phyloP scores from a whole-genome alignment of 257 asterid species.

The Capsicum baccatum region DNA sequence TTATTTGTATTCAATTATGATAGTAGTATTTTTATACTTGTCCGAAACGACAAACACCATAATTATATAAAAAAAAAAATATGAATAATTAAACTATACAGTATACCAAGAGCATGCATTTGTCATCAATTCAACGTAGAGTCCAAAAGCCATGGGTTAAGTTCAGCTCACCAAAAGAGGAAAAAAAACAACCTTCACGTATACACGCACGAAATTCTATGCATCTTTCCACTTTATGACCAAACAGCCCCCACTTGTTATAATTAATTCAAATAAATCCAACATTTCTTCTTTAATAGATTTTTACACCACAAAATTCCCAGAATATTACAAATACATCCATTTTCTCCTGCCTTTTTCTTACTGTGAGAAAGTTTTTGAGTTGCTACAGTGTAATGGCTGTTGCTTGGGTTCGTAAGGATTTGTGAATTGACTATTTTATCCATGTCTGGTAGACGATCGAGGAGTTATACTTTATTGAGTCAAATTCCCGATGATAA shows the following conservation, averaged over 20 bases:
- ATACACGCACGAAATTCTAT: constrained; percentile 8
- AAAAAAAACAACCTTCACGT: neutral
- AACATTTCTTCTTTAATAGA: neutral
- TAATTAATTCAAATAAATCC: constrained; percentile 3
- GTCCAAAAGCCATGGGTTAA: neutral
- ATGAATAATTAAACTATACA: neutral
- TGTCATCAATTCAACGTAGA: neutral
- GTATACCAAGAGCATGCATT: neutral
- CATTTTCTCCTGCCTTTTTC: constrained; percentile 31
- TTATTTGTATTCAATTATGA: too few species aligned
- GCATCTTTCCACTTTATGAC: constrained; percentile 27
- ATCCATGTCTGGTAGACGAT: constrained; percentile 68
- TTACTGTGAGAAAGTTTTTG: too few species aligned
- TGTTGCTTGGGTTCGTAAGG: too few species aligned
- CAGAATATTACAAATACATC: constrained; percentile 37
- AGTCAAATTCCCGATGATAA: constrained; percentile 68
- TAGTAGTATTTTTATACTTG: too few species aligned
- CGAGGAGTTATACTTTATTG: constrained; percentile 64
- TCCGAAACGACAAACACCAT: too few species aligned
- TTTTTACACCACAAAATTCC: neutral
- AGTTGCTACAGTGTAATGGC: neutral
- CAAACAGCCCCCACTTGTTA: neutral
- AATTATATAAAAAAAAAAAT: too few species aligned
- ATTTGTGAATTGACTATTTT: constrained; percentile 32
- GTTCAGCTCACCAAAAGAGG: neutral